Conservation (phyloP, 805 yeast genomes). For the Candida ortonii region DNA sequence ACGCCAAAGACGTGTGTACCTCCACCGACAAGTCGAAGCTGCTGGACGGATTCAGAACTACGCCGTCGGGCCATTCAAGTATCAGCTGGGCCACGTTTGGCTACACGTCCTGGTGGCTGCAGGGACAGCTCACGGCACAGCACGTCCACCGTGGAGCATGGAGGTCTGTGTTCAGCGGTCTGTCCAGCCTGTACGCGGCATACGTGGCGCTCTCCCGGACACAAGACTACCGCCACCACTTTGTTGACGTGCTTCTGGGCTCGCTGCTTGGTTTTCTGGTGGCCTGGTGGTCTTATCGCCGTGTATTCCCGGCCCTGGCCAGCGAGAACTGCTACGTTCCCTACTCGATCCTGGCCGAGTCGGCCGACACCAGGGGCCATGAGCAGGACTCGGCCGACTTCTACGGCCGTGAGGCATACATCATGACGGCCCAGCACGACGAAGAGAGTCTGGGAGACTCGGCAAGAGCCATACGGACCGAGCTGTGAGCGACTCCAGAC, state of each 20-base stretch:
- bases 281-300: constrained; percentile 56
- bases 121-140: constrained; percentile 55
- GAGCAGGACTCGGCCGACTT: constrained; percentile 4
- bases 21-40: constrained; percentile 41
- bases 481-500: no score
- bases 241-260: constrained; percentile 78
- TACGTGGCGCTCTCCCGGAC: constrained; percentile 83
- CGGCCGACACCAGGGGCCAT: constrained; percentile 1
- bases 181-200: constrained; percentile 67
- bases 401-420: constrained; percentile 13
- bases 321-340: constrained; percentile 41
- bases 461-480: no score
- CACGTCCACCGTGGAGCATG: constrained; percentile 51
- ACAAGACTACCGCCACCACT: constrained; percentile 92
- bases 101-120: constrained; percentile 59
- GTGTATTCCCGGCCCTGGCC: constrained; percentile 46
- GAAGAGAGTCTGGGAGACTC: no score
- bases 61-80: constrained; percentile 81
- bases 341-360: constrained; percentile 22
- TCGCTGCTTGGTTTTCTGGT: constrained; percentile 58
- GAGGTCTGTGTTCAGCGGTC: constrained; percentile 51
- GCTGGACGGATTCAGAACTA: constrained; percentile 74
- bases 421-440: constrained; percentile 13
- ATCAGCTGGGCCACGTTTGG: constrained; percentile 67
- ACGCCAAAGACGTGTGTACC: constrained; percentile 65